Percentiles rank a stretch among this genome's conserved stretches.
Evolutionary conservation across 2,329 filamentous ascomycete genomes (phyloP).

Genomic region (Chaetomiaceae sp.): DNA sequence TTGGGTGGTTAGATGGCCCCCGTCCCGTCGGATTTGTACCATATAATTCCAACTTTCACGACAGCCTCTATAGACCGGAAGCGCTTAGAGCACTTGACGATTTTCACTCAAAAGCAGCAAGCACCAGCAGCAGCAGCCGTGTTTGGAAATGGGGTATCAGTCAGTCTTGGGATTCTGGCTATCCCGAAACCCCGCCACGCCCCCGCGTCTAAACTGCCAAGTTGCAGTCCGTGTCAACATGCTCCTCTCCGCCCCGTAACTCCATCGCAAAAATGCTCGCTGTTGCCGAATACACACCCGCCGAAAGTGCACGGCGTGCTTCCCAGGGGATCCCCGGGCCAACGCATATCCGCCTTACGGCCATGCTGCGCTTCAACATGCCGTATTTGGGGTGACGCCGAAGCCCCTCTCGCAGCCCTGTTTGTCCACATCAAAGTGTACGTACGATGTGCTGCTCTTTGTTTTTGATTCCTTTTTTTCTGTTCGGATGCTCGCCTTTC

Average conservation of each 20-base stretch:
- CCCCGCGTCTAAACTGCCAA: not conserved
- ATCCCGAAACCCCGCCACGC: not conserved
- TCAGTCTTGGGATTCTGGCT: not conserved
- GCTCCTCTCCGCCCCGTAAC: not conserved
- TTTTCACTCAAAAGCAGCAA: too few species aligned
- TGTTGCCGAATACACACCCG: not conserved
- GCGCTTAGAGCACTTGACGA: too few species aligned
- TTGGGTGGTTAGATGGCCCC: conserved; percentile 35
- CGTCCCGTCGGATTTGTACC: too few species aligned
- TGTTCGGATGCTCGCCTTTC: not conserved
- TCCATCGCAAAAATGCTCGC: conserved; percentile 10
- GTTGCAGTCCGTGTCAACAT: not conserved
- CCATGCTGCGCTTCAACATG: not conserved
- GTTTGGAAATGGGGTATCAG: not conserved
- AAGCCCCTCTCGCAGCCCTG: not conserved
- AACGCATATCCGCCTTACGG: not conserved
- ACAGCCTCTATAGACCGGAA: conserved; percentile 6
- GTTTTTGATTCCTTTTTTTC: not conserved
- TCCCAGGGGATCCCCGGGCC: not conserved
- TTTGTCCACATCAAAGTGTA: too few species aligned
- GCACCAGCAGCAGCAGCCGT: not conserved
- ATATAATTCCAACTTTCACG: not conserved
- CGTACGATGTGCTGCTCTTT: not conserved
- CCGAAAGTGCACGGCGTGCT: not conserved
- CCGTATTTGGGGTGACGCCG: not conserved